Conservation (phyloP, 345 rosid species). For the Brassica juncea region DNA sequence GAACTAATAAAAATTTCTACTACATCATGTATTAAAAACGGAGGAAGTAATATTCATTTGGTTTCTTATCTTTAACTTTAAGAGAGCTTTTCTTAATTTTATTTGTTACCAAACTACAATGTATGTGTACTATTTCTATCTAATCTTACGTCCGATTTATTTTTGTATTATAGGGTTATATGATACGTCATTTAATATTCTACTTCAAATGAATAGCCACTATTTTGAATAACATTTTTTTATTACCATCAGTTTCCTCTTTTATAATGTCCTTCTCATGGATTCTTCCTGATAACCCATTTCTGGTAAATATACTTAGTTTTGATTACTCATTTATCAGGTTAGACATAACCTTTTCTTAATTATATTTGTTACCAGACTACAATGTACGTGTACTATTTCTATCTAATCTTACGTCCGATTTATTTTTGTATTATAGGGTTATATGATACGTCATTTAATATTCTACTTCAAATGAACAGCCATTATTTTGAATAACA, state of each 20-base stretch:
- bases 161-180: neutral
- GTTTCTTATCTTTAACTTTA: conserved; percentile 8
- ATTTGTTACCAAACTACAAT: conserved; percentile 8
- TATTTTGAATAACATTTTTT: neutral
- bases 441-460: neutral
- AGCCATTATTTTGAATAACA: conserved; percentile 4
- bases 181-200: neutral
- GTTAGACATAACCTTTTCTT: conserved; percentile 10
- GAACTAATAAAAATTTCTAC: too few species aligned
- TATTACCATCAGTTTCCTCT: neutral
- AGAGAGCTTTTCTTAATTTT: neutral
- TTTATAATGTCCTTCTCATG: conserved; percentile 12
- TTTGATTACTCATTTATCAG: conserved; percentile 13
- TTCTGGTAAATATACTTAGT: conserved; percentile 31
- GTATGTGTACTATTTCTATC: neutral
- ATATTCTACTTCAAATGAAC: conserved; percentile 16
- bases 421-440: neutral
- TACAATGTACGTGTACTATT: conserved; percentile 10
- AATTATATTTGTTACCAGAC: conserved; percentile 6
- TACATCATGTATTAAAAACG: too few species aligned
- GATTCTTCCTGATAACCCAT: conserved; percentile 22
- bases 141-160: conserved; percentile 4
- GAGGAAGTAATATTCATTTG: neutral
- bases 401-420: neutral
- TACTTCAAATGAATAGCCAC: conserved; percentile 16